Conservation (phyloP, 768 basidiomycete genomes). For the Mrakia blollopis region DNA sequence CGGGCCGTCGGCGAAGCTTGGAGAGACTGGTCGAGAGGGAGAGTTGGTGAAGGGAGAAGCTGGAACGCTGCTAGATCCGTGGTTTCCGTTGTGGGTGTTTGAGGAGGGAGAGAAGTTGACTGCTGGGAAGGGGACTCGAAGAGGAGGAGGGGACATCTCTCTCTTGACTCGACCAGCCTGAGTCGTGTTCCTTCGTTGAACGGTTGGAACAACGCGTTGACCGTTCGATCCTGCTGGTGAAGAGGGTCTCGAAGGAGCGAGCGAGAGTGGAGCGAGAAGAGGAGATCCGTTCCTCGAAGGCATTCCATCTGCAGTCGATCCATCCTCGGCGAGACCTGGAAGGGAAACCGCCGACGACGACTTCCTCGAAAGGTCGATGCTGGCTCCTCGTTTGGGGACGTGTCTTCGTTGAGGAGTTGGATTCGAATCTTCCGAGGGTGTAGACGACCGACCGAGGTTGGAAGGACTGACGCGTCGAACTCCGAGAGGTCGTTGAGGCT, state of each 20-base stretch:
- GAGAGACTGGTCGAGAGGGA: not conserved
- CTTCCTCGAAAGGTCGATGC: slow-evolving; percentile 17
- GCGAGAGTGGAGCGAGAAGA: not conserved
- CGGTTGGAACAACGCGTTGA: not conserved
- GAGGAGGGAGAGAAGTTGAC: not conserved
- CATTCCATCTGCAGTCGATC: not conserved
- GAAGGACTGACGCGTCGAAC: slow-evolving; percentile 18
- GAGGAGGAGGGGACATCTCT: slow-evolving; percentile 15
- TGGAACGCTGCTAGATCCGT: not conserved
- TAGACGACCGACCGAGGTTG: not conserved
- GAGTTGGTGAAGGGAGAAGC: not conserved
- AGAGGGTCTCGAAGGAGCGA: not conserved
- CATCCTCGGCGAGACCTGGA: slow-evolving; percentile 13
- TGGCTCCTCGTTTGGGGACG: slow-evolving; percentile 5
- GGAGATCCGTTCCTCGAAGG: not conserved
- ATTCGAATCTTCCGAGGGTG: not conserved
- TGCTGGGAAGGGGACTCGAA: slow-evolving; percentile 11
- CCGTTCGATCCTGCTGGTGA: not conserved
- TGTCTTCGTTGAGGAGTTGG: not conserved
- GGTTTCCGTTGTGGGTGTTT: not conserved
- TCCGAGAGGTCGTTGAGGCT: not conserved
- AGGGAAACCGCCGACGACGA: not conserved
- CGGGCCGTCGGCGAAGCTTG: not conserved
- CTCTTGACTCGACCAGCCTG: not conserved
- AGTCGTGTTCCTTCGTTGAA: slow-evolving; percentile 5